Evolutionary conservation across 2,329 filamentous ascomycete species (phyloP), one percentile per base, ranked within the genome.

Genomic region (Hypoxylon sp.): DNA sequence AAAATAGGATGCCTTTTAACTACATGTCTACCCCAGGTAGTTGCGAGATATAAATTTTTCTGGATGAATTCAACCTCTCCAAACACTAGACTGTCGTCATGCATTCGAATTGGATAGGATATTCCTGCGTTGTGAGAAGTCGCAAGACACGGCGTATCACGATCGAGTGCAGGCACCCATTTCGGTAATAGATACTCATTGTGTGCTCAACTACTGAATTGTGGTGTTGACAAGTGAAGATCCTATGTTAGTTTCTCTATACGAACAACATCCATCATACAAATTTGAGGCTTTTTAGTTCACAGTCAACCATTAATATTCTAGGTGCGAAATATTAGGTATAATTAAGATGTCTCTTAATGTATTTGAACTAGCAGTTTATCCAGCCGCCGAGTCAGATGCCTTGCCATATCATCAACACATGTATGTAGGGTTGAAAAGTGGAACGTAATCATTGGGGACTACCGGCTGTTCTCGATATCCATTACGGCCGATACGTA

Each of bases 131-230:
- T 9, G 38, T 36, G 32, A 36, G 7, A 37, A 55, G 32, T 37
- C 32, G 27, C 15, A 49, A 32, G 21, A 31, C 27, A 23, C 21
- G 21, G 21, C 9, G 25, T 15, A n/a, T 38, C 8, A 19, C 42
- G n/a, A 11, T 45, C 12, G 13, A 47, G 19, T 5, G 27, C 17
- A 15, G 31, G 30, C 50, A 54, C 37, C 52, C 48, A 52, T 45
- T 51, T 57, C 56, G 56, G 56, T 31, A 57, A 32, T 17, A 53
- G 37, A 53, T 59, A 51, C 53, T 48, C 40, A 15, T 51, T 59
- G 30, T 45, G 45, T 43, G 43, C n/a, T n/a, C n/a, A n/a, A n/a
- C n/a, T n/a, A n/a, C n/a, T n/a, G n/a, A n/a, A n/a, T n/a, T n/a
- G n/a, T n/a, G n/a, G n/a, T n/a, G n/a, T n/a, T n/a, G n/a, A n/a